Percentiles rank a stretch among this genome's conserved stretches.
Conservation (phyloP, 2,329 filamentous ascomycete genomes). For the Ceratocystis huliohia region DNA sequence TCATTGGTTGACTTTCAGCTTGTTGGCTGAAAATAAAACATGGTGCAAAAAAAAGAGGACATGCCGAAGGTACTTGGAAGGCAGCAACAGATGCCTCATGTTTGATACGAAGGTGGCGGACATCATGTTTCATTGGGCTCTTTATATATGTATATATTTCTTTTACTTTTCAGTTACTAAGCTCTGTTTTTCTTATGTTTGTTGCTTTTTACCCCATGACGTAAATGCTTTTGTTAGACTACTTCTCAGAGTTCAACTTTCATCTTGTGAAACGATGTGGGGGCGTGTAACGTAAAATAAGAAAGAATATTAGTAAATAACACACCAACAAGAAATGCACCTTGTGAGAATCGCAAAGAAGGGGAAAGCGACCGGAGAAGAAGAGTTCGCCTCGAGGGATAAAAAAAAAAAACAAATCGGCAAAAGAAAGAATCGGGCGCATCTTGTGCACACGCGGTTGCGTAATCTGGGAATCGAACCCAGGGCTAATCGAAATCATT, state of each 20-base stretch:
- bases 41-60: too few species aligned
- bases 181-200: not conserved
- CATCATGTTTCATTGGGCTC: not conserved
- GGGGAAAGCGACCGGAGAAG: not conserved
- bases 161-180: not conserved
- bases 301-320: not conserved
- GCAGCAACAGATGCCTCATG: too few species aligned
- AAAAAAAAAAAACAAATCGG: not conserved
- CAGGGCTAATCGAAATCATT: slow-evolving; percentile 10
- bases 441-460: not conserved
- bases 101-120: too few species aligned
- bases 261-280: not conserved
- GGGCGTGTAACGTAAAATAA: not conserved
- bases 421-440: not conserved
- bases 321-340: not conserved
- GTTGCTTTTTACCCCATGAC: slow-evolving; percentile 3
- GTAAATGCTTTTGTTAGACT: slow-evolving; percentile 2
- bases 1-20: too few species aligned
- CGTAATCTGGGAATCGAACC: slow-evolving; percentile 10
- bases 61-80: too few species aligned
- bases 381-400: too few species aligned
- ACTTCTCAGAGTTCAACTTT: not conserved
- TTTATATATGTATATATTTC: slow-evolving; percentile 4
- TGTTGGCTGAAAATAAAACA: too few species aligned
- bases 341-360: too few species aligned